phyloP scores from a whole-genome alignment of 306 rosid species.

The Prunus fruticosa region DNA sequence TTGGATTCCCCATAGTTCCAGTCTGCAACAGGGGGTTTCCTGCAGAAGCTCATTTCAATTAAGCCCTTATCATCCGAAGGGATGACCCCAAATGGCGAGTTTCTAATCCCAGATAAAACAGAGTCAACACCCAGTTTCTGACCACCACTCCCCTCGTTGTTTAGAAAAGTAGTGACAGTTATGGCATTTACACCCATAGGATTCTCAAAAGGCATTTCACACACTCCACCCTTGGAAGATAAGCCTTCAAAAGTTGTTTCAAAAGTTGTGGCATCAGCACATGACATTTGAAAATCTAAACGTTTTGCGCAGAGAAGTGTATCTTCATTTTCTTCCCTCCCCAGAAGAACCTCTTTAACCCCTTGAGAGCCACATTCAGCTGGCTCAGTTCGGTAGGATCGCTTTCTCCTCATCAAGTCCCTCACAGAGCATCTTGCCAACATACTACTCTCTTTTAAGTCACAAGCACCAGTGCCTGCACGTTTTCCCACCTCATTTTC shows the following conservation, averaged over 20 bases:
- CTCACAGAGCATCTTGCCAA: constrained; percentile 60
- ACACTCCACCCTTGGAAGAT: constrained; percentile 25
- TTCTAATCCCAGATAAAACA: constrained; percentile 27
- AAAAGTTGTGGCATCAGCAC: constrained; percentile 8
- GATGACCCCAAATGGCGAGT: constrained; percentile 23
- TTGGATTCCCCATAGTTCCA: constrained; percentile 29
- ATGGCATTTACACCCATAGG: constrained; percentile 13
- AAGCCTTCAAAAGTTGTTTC: constrained; percentile 22
- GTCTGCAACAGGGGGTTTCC: constrained; percentile 36
- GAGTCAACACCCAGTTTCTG: constrained; percentile 29
- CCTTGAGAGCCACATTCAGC: constrained; percentile 35
- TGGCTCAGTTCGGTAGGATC: constrained; percentile 48
- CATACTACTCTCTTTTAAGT: constrained; percentile 30
- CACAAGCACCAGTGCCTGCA: constrained; percentile 23
- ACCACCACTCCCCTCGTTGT: constrained; percentile 24
- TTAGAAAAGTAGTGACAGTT: constrained; percentile 17
- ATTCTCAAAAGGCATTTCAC: constrained; percentile 23
- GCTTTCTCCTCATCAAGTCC: constrained; percentile 90
- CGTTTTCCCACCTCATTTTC: constrained; percentile 26
- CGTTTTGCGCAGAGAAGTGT: constrained; percentile 25
- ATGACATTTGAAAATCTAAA: constrained; percentile 30
- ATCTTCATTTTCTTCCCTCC: constrained; percentile 33
- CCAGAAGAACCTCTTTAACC: constrained; percentile 36
- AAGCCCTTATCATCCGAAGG: constrained; percentile 28
- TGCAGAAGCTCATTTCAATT: constrained; percentile 41